phyloP scores from a whole-genome alignment of 129 eudicot species.

The Calendula officinalis region DNA sequence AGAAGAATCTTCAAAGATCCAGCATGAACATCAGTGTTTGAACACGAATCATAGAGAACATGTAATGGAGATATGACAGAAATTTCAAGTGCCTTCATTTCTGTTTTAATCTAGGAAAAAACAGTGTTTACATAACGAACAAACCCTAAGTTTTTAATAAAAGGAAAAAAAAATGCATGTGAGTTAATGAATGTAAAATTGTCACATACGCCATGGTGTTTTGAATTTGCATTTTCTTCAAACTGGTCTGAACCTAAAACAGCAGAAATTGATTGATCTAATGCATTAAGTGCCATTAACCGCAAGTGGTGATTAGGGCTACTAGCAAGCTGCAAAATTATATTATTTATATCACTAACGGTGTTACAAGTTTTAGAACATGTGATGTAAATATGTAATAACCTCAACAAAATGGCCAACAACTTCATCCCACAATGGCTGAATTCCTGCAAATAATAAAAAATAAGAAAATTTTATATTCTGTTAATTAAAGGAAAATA shows the following conservation, averaged over 20 bases:
- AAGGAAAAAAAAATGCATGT: conserved; percentile 1
- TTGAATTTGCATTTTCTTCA: conserved; percentile 45
- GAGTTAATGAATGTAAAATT: conserved; percentile 31
- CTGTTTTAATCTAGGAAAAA: conserved; percentile 43
- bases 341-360: conserved; percentile 24
- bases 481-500: too few relatives aligned
- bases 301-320: conserved; percentile 79
- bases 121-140: not conserved
- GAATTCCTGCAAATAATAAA: conserved; percentile 74
- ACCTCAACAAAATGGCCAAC: conserved; percentile 95
- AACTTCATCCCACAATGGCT: conserved; percentile 90
- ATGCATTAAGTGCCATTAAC: conserved; percentile 75
- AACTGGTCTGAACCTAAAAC: conserved; percentile 87
- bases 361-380: conserved; percentile 7
- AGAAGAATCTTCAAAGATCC: conserved; percentile 89
- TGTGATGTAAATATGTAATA: conserved; percentile 11
- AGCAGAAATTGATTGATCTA: conserved; percentile 91
- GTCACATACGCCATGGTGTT: conserved; percentile 36
- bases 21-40: conserved; percentile 70
- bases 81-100: conserved; percentile 75
- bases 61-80: conserved; percentile 82
- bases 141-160: conserved; percentile 1
- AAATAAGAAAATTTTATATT: too few relatives aligned
- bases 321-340: conserved; percentile 75
- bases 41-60: conserved; percentile 63